Conservation (phyloP, 805 yeast genomes). For the Yarrowia yakushimensis region DNA sequence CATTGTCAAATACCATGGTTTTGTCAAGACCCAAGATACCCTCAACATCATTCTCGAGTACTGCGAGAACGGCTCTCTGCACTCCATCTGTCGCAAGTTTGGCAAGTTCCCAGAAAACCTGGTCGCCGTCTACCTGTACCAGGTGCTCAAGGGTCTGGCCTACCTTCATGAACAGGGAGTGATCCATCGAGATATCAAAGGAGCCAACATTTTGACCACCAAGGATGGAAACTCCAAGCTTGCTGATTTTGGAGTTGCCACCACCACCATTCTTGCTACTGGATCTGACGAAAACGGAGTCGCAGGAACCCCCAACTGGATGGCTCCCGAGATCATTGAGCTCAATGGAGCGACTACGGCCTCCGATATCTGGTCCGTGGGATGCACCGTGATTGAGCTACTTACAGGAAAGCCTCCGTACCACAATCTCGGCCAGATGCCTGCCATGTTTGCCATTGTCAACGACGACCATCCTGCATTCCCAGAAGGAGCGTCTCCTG, state of each 20-base stretch:
- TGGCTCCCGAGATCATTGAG: conserved; percentile 94
- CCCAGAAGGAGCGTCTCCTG: conserved; percentile 47
- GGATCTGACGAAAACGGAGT: conserved; percentile 31
- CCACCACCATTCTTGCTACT: conserved; percentile 40
- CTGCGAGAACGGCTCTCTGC: conserved; percentile 62
- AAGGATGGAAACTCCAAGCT: conserved; percentile 62
- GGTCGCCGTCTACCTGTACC: conserved; percentile 48
- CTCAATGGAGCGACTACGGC: conserved; percentile 83
- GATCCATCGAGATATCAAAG: conserved; percentile 74
- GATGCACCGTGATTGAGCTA: conserved; percentile 89
- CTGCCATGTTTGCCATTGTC: conserved; percentile 80
- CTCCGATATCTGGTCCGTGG: conserved; percentile 81
- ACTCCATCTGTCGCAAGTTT: conserved; percentile 50
- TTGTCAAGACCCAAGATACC: conserved; percentile 51
- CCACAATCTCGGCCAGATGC: conserved; percentile 68
- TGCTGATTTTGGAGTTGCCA: conserved; percentile 78
- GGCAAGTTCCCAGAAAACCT: conserved; percentile 56
- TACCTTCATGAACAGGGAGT: conserved; percentile 71
- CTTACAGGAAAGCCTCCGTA: conserved; percentile 87
- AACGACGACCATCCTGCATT: conserved; percentile 67
- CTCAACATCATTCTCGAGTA: conserved; percentile 62
- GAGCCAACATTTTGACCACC: conserved; percentile 65
- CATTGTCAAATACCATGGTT: conserved; percentile 66
- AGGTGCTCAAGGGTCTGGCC: conserved; percentile 56
- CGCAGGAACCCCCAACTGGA: conserved; percentile 95